Evolutionary conservation across 352 stramenopile species (phyloP).

Genomic region (Elongisporangium senticosum): DNA sequence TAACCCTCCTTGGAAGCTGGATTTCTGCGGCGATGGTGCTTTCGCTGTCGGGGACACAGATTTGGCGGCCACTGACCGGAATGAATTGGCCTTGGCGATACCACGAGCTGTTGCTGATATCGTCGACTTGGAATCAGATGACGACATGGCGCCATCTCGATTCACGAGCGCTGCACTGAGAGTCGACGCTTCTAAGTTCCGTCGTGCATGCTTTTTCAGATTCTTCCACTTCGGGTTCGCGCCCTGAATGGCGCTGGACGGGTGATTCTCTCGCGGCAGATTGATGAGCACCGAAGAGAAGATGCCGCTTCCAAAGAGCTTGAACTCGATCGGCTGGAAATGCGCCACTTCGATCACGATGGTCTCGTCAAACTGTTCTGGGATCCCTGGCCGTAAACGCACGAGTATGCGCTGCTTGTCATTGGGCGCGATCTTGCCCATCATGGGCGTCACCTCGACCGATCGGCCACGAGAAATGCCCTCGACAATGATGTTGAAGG

Average conservation of each 20-base stretch:
- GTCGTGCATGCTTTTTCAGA: slow-evolving; percentile 52
- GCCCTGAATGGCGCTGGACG: slow-evolving; percentile 40
- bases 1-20: slow-evolving; percentile 15
- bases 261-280: slow-evolving; percentile 78
- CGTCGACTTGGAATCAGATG: slow-evolving; percentile 52
- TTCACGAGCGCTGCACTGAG: slow-evolving; percentile 18
- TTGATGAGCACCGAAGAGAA: slow-evolving; percentile 88
- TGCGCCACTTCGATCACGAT: slow-evolving; percentile 92
- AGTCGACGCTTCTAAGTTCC: slow-evolving; percentile 29
- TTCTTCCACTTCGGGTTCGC: slow-evolving; percentile 70
- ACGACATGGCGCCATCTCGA: slow-evolving; percentile 6
- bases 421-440: slow-evolving; percentile 81
- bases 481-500: slow-evolving; percentile 59
- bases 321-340: slow-evolving; percentile 91
- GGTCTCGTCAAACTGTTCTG: slow-evolving; percentile 80
- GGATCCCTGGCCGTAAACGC: slow-evolving; percentile 83
- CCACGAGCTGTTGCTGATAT: slow-evolving; percentile 29
- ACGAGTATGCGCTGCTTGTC: slow-evolving; percentile 89
- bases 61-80: slow-evolving; percentile 12
- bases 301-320: slow-evolving; percentile 84
- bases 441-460: slow-evolving; percentile 75
- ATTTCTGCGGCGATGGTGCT: slow-evolving; percentile 5
- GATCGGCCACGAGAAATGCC: slow-evolving; percentile 29
- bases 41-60: slow-evolving; percentile 11
- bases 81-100: slow-evolving; percentile 28